phyloP scores from a whole-genome alignment of 2,329 filamentous ascomycete genomes.

The Beauveria varroae region DNA sequence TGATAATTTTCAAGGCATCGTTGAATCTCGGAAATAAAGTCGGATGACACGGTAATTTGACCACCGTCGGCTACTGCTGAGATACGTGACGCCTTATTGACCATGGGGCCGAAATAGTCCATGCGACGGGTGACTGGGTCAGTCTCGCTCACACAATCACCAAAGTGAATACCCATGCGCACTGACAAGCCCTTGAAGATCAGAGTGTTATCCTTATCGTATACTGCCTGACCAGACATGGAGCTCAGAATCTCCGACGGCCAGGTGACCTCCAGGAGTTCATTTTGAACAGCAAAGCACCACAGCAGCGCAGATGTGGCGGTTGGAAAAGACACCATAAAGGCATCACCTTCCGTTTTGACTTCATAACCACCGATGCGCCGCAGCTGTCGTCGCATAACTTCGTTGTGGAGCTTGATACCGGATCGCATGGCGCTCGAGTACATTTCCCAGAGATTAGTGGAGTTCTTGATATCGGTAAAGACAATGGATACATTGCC shows the following conservation, averaged over 20 bases:
- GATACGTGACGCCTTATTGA: conserved; percentile 92
- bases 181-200: conserved; percentile 95
- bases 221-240: conserved; percentile 72
- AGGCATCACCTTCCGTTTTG: conserved; percentile 98
- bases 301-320: conserved; percentile 90
- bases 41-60: conserved; percentile 92
- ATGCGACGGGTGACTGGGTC: conserved; percentile 96
- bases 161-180: conserved; percentile 96
- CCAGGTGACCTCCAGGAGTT: conserved; percentile 84
- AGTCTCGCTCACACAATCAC: conserved; percentile 85
- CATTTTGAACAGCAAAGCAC: conserved; percentile 90
- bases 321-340: conserved; percentile 98
- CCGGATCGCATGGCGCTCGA: conserved; percentile 92
- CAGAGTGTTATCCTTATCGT: conserved; percentile 75
- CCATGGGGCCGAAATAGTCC: conserved; percentile 99
- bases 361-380: conserved; percentile 97
- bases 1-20: conserved; percentile 83
- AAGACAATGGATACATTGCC: conserved; percentile 92
- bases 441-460: conserved; percentile 90
- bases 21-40: conserved; percentile 95
- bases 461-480: conserved; percentile 98
- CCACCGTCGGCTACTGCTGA: conserved; percentile 92
- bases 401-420: conserved; percentile 94
- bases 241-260: conserved; percentile 87
- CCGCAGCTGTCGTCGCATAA: conserved; percentile 88